Conservation (phyloP, 257 asterid genomes). For the Marsdenia floribunda region DNA sequence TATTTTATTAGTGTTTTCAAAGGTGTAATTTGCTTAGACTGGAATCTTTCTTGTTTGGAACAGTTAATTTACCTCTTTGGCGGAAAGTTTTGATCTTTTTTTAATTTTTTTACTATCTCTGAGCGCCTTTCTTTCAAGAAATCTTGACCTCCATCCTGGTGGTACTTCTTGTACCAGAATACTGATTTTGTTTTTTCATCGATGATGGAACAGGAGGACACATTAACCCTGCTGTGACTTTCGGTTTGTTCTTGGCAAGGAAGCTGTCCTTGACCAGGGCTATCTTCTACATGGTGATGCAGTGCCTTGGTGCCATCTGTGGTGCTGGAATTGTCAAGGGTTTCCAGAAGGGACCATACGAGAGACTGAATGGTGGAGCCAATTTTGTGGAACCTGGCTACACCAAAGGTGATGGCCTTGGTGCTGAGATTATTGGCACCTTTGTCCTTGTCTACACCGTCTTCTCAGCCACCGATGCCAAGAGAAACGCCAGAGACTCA, state of each 20-base stretch:
- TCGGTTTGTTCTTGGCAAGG: conserved; percentile 62
- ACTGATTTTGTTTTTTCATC: background rate
- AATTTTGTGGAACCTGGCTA: conserved; percentile 52
- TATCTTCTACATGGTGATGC: conserved; percentile 58
- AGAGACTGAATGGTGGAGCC: conserved; percentile 48
- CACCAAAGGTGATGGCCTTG: conserved; percentile 63
- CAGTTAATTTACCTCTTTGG: no score
- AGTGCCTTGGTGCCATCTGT: conserved; percentile 66
- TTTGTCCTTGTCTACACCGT: no score
- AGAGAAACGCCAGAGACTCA: conserved; percentile 70
- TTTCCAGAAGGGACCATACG: conserved; percentile 41
- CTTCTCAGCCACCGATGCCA: conserved; percentile 77
- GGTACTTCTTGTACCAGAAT: background rate
- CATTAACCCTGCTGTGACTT: conserved; percentile 66
- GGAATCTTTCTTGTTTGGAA: no score
- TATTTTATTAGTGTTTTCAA: no score
- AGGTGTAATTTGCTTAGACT: no score
- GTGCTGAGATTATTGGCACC: conserved; percentile 35
- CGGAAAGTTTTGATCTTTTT: background rate
- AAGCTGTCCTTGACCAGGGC: conserved; percentile 62
- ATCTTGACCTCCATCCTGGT: background rate
- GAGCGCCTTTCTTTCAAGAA: background rate
- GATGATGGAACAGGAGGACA: conserved; percentile 53
- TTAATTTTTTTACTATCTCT: no score
- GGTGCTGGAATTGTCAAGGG: conserved; percentile 81